Evolutionary conservation across 2,329 filamentous ascomycete species (phyloP).

Genomic region (Clonostachys rosea): DNA sequence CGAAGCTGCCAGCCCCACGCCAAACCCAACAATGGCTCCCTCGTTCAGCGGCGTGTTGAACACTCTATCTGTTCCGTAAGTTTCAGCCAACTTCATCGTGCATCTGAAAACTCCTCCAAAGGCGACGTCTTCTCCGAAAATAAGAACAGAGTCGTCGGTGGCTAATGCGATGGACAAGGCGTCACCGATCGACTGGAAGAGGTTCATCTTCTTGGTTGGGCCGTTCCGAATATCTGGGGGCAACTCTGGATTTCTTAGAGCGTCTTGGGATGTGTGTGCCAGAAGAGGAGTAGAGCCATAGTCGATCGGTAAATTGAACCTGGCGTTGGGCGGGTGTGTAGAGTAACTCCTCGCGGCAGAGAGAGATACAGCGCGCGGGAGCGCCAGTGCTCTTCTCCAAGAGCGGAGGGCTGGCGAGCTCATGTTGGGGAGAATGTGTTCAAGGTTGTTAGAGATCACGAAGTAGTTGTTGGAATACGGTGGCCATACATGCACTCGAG

Average conservation of each 20-base stretch:
- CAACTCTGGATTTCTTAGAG: slow-evolving; percentile 69
- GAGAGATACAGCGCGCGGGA: slow-evolving; percentile 2
- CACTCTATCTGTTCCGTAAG: slow-evolving; percentile 81
- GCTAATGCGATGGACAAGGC: slow-evolving; percentile 79
- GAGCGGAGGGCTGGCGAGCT: slow-evolving; percentile 15
- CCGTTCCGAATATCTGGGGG: slow-evolving; percentile 59
- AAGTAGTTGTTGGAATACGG: not conserved
- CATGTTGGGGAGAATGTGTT: not conserved
- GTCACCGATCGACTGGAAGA: slow-evolving; percentile 91
- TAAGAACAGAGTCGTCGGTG: slow-evolving; percentile 77
- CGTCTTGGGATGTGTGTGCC: slow-evolving; percentile 70
- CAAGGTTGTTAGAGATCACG: too few species aligned
- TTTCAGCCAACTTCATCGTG: slow-evolving; percentile 83
- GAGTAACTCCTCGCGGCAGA: slow-evolving; percentile 33
- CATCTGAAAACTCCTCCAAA: slow-evolving; percentile 97
- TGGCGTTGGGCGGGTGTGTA: slow-evolving; percentile 53
- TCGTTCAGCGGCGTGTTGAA: slow-evolving; percentile 96
- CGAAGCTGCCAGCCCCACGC: slow-evolving; percentile 82
- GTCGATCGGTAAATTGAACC: slow-evolving; percentile 82
- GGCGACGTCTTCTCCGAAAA: slow-evolving; percentile 96
- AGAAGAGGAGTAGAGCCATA: slow-evolving; percentile 79
- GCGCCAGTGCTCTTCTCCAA: slow-evolving; percentile 17
- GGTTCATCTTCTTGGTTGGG: slow-evolving; percentile 81
- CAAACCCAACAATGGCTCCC: slow-evolving; percentile 92
- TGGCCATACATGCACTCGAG: slow-evolving; percentile 3